phyloP scores from a whole-genome alignment of 1,139 yeast species.

The Lodderomyces parapsilosis region DNA sequence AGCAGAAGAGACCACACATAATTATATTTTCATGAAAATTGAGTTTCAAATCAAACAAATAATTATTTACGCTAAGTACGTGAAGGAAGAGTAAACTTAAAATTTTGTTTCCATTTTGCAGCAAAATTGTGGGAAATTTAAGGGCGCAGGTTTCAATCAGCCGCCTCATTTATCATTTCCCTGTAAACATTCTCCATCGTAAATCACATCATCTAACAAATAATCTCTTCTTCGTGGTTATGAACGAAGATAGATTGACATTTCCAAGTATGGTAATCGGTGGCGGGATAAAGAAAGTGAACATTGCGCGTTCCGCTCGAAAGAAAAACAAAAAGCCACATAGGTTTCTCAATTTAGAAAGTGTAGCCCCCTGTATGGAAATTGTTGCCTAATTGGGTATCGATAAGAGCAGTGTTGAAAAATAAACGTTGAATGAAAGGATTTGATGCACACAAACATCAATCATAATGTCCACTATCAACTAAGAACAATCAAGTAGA shows the following conservation, averaged over 20 bases:
- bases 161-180: background rate
- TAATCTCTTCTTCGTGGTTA: too few relatives aligned
- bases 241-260: too few relatives aligned
- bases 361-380: conserved; percentile 11
- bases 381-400: conserved; percentile 8
- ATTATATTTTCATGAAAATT: too few relatives aligned
- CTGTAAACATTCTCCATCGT: too few relatives aligned
- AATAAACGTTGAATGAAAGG: background rate
- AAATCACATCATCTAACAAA: too few relatives aligned
- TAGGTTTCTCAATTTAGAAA: conserved; percentile 14
- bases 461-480: background rate
- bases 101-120: background rate
- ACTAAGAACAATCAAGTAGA: background rate
- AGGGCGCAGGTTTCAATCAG: background rate
- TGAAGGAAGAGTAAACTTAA: too few relatives aligned
- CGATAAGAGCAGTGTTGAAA: conserved; percentile 8
- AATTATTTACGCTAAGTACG: too few relatives aligned
- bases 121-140: background rate
- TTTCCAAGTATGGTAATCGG: background rate
- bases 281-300: background rate
- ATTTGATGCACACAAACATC: background rate
- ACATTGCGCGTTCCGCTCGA: background rate
- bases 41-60: too few relatives aligned
- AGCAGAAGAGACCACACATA: too few relatives aligned
- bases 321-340: conserved; percentile 1